These are phyloP conservation scores for Starmera dryadoides DNA, from an alignment of 805 yeast genomes.

Conservation along the genomic window DNA sequence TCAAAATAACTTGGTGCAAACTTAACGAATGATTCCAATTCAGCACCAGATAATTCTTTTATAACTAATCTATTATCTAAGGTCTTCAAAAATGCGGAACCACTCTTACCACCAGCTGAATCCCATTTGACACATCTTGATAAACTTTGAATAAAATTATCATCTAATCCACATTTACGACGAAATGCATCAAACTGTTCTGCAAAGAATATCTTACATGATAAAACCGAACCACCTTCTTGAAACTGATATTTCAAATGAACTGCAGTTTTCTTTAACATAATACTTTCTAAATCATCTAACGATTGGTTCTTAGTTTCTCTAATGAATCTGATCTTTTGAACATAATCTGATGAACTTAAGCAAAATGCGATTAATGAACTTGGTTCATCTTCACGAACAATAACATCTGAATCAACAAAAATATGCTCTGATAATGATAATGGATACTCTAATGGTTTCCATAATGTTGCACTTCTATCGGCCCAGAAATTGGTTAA, in stretches of 20 bases:
- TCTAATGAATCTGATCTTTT: conserved; percentile 38
- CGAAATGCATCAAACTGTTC: conserved; percentile 96
- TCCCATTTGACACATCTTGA: conserved; percentile 95
- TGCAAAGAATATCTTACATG: conserved; percentile 91
- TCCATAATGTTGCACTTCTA: conserved; percentile 92
- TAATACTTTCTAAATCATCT: conserved; percentile 46
- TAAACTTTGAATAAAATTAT: conserved; percentile 76
- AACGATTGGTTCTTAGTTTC: conserved; percentile 1
- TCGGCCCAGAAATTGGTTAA: conserved; percentile 96
- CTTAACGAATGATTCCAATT: conserved; percentile 86
- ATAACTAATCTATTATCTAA: conserved; percentile 84
- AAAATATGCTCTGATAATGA: conserved; percentile 79
- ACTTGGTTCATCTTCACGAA: conserved; percentile 94
- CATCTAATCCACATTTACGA: conserved; percentile 70
- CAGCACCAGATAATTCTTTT: conserved; percentile 82
- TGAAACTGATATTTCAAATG: conserved; percentile 90
- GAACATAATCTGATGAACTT: conserved; percentile 74
- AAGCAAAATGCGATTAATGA: conserved; percentile 90
- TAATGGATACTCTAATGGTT: conserved; percentile 80
- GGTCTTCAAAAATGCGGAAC: conserved; percentile 89
- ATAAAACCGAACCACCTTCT: conserved; percentile 73
- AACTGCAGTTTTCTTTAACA: conserved; percentile 78
- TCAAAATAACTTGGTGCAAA: conserved; percentile 97
- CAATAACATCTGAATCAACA: conserved; percentile 88
- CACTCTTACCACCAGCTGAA: conserved; percentile 93